Evolutionary conservation across 108 stramenopile species (phyloP).

Genomic region (Cyclotella cryptica): DNA sequence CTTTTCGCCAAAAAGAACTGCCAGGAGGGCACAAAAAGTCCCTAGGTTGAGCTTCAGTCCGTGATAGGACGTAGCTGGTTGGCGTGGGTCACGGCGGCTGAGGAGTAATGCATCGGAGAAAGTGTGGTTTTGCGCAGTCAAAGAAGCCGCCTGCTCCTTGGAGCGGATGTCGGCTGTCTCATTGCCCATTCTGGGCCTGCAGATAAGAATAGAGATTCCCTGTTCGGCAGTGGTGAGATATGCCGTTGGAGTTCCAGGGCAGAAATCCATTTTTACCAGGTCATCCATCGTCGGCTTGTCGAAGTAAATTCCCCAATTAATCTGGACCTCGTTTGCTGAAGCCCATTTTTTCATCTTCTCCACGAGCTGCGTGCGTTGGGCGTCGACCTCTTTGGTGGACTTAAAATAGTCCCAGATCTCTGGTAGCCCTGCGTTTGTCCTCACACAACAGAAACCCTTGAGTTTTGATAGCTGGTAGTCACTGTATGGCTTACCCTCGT

Average conservation of each 20-base stretch:
- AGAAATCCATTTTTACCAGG: too few species aligned
- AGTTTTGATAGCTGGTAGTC: not conserved
- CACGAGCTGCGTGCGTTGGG: not conserved
- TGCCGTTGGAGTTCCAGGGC: too few species aligned
- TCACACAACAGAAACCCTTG: not conserved
- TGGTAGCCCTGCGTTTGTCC: not conserved
- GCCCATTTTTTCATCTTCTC: not conserved
- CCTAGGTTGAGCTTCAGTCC: not conserved
- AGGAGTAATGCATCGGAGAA: not conserved
- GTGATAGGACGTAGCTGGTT: not conserved
- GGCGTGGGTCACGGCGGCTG: not conserved
- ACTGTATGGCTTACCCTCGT: too few species aligned
- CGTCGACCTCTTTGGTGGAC: not conserved
- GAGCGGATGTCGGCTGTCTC: too few species aligned
- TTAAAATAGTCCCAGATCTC: not conserved
- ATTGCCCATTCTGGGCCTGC: too few species aligned
- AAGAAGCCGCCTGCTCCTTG: too few species aligned
- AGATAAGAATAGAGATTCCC: too few species aligned
- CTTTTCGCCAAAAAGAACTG: not conserved
- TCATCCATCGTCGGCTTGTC: too few species aligned
- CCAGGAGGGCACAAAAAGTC: not conserved
- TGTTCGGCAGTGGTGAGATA: too few species aligned
- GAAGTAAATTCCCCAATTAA: not conserved
- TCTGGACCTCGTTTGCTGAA: not conserved
- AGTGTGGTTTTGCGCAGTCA: not conserved